Conservation (phyloP, 208 protist genomes). For the Trypanosoma vivax region DNA sequence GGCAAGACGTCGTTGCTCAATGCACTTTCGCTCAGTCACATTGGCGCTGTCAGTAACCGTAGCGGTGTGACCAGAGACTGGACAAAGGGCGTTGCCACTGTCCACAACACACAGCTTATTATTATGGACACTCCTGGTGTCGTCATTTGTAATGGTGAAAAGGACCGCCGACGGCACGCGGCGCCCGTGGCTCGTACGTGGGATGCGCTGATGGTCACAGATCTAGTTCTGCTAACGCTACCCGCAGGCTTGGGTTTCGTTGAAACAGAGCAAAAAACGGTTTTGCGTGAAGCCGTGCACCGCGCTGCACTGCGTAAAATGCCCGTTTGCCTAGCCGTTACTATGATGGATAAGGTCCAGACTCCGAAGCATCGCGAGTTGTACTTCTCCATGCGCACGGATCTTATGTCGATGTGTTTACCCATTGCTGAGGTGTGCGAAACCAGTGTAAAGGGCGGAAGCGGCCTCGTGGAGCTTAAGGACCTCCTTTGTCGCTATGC, state of each 20-base stretch:
- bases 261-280: conserved; percentile 66
- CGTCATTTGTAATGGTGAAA: conserved; percentile 34
- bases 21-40: conserved; percentile 67
- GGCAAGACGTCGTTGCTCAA: conserved; percentile 90
- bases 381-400: conserved; percentile 84
- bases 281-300: conserved; percentile 62
- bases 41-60: conserved; percentile 79
- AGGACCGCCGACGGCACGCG: conserved; percentile 42
- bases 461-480: conserved; percentile 83
- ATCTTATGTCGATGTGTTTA: conserved; percentile 71
- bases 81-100: conserved; percentile 71
- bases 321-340: conserved; percentile 74
- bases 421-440: conserved; percentile 61
- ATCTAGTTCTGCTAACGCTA: conserved; percentile 72
- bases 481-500: conserved; percentile 79
- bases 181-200: conserved; percentile 56
- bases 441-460: conserved; percentile 80
- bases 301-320: conserved; percentile 68
- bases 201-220: conserved; percentile 75
- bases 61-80: conserved; percentile 76
- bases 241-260: conserved; percentile 82
- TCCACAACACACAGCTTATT: conserved; percentile 84
- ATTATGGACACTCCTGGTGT: conserved; percentile 86
- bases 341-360: conserved; percentile 88
- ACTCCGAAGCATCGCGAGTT: conserved; percentile 79